Conservation (phyloP, 345 rosid species). For the Acer saccharum region DNA sequence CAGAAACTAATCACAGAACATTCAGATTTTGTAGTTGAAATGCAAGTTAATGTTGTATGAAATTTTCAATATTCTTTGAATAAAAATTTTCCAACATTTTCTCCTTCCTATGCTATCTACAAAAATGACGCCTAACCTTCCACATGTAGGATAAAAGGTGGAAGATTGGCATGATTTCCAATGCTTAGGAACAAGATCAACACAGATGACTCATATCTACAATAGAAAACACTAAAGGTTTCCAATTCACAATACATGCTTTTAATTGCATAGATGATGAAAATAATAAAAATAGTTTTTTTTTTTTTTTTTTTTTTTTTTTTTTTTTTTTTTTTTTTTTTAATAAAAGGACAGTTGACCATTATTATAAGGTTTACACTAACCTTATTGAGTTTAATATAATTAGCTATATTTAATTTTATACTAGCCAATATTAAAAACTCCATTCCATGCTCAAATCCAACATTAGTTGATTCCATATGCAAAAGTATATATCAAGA, state of each 20-base stretch:
- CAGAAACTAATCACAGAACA: not conserved
- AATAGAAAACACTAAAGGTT: not conserved
- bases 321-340: not conserved
- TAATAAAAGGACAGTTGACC: not conserved
- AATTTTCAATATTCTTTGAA: not conserved
- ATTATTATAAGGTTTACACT: not conserved
- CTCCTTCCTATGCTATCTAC: not conserved
- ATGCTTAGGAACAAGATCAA: not conserved
- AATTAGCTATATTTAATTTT: not conserved
- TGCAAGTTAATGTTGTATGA: not conserved
- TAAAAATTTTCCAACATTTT: not conserved
- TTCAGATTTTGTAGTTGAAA: not conserved
- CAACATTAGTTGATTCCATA: not conserved
- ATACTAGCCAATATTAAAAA: not conserved
- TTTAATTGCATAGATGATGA: not conserved
- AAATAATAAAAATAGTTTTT: not conserved
- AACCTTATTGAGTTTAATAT: not conserved
- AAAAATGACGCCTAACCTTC: not conserved
- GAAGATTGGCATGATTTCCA: not conserved
- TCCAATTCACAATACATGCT: not conserved
- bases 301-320: too few relatives aligned
- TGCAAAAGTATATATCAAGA: not conserved
- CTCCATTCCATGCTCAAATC: not conserved
- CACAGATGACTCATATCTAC: not conserved
- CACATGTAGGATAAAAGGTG: not conserved